These are phyloP conservation scores for Pezicula neosporulosa DNA, from an alignment of 2,329 filamentous ascomycete genomes.

Conservation along the genomic window DNA sequence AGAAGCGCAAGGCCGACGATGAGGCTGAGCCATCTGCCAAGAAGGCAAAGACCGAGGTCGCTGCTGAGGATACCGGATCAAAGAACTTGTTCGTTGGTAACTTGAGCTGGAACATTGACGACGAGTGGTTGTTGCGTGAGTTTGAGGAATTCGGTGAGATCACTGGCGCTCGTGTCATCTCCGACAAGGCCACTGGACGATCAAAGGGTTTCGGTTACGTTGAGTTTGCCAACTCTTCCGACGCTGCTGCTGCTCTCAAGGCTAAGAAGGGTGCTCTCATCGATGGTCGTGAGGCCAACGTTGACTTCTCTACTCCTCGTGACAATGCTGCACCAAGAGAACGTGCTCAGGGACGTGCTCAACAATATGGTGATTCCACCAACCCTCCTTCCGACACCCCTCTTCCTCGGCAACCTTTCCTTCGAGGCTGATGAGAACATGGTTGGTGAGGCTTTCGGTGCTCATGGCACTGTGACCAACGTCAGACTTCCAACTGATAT, in stretches of 20 bases:
- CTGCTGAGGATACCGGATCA: conserved; percentile 35
- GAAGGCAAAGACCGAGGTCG: conserved; percentile 47
- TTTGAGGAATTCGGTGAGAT: conserved; percentile 68
- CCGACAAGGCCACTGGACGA: conserved; percentile 61
- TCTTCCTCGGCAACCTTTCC: conserved; percentile 70
- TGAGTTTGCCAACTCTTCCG: conserved; percentile 58
- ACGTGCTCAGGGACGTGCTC: conserved; percentile 46
- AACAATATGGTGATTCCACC: conserved; percentile 59
- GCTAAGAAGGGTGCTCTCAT: conserved; percentile 62
- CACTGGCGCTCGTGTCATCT: conserved; percentile 61
- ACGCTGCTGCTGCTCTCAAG: conserved; percentile 60
- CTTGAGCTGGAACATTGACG: conserved; percentile 73
- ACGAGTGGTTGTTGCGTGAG: conserved; percentile 66
- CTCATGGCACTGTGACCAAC: conserved; percentile 59
- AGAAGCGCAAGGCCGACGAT: conserved; percentile 58
- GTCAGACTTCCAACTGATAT: conserved; percentile 69
- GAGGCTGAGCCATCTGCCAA: conserved; percentile 40
- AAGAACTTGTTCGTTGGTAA: conserved; percentile 71
- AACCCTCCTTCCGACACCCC: conserved; percentile 63
- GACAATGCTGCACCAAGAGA: conserved; percentile 43
- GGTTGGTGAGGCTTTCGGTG: conserved; percentile 60
- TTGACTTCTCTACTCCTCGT: conserved; percentile 66
- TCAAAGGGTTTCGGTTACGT: conserved; percentile 75
- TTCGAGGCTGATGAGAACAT: conserved; percentile 65
- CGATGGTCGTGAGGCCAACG: conserved; percentile 64